A percentile compares a stretch with the other conserved stretches of the same genome.
Evolutionary conservation across 495 filamentous ascomycete genomes (phyloP).

Genomic region (Geoglossum glabrum): DNA sequence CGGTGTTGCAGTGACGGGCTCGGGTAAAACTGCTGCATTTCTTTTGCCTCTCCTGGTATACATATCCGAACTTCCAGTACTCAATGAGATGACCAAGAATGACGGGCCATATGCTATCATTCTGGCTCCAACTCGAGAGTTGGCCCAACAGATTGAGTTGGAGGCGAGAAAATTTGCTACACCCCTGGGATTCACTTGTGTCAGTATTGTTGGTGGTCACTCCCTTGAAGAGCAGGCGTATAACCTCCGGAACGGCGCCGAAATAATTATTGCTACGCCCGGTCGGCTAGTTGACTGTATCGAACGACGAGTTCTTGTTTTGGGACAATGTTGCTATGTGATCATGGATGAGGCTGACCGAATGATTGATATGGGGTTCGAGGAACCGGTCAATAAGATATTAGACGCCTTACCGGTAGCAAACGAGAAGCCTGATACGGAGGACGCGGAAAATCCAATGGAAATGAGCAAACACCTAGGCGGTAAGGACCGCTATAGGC

Average conservation of each 20-base stretch:
- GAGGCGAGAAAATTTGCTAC: conserved; percentile 88
- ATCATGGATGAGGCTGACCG: conserved; percentile 98
- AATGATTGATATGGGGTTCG: conserved; percentile 98
- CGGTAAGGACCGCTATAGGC: conserved; percentile 73
- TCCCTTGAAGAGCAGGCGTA: conserved; percentile 88
- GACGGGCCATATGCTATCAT: conserved; percentile 95
- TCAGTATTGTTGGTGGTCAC: conserved; percentile 94
- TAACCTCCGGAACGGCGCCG: conserved; percentile 81
- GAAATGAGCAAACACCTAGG: conserved; percentile 70
- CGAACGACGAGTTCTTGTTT: conserved; percentile 75
- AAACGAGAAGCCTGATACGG: conserved; percentile 92
- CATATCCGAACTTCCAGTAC: conserved; percentile 73
- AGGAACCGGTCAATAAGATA: conserved; percentile 95
- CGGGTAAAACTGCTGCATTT: conserved; percentile 95
- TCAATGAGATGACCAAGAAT: conserved; percentile 77
- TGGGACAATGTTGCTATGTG: conserved; percentile 92
- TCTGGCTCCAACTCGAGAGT: conserved; percentile 90
- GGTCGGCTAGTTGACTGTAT: conserved; percentile 95
- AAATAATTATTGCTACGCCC: conserved; percentile 96
- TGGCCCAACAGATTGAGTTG: conserved; percentile 92
- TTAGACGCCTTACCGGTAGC: conserved; percentile 86
- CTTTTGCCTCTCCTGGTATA: conserved; percentile 88
- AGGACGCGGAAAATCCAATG: conserved; percentile 73
- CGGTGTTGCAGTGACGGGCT: conserved; percentile 95
- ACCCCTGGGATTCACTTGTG: conserved; percentile 84